These are phyloP conservation scores for Fusarium sp. DNA, from an alignment of 2,329 filamentous ascomycete species.

Conservation along the genomic window DNA sequence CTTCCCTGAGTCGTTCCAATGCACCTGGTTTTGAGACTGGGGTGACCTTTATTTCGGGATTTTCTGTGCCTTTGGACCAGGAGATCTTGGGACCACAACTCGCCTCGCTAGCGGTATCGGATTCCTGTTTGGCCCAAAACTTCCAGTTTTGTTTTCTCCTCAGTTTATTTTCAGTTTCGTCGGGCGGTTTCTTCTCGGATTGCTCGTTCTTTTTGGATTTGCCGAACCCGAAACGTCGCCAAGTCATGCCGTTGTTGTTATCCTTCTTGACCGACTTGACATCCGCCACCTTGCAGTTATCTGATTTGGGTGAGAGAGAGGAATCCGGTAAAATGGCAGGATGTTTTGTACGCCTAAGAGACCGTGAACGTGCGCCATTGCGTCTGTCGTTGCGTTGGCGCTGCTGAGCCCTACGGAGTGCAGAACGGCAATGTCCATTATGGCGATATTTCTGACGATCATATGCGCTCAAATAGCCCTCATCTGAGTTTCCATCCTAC, in stretches of 20 bases:
- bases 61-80: not conserved
- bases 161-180: not conserved
- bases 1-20: slow-evolving; percentile 7
- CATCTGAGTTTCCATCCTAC: not conserved
- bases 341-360: not conserved
- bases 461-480: not conserved
- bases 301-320: not conserved
- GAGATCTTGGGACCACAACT: not conserved
- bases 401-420: slow-evolving; percentile 9
- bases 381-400: not conserved
- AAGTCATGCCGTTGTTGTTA: slow-evolving; percentile 2
- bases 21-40: not conserved
- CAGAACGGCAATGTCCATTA: slow-evolving; percentile 9
- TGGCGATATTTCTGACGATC: slow-evolving; percentile 12
- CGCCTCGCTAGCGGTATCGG: not conserved
- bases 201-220: slow-evolving; percentile 12
- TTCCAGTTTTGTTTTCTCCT: slow-evolving; percentile 32
- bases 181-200: not conserved
- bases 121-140: slow-evolving; percentile 26
- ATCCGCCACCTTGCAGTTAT: slow-evolving; percentile 4
- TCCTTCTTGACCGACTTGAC: slow-evolving; percentile 25
- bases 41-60: not conserved
- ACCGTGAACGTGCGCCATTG: not conserved
- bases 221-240: slow-evolving; percentile 13
- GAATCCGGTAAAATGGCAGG: not conserved